phyloP scores from a whole-genome alignment of 192 early-diverging fungal genomes.

The Phlyctochytrium bullatum region DNA sequence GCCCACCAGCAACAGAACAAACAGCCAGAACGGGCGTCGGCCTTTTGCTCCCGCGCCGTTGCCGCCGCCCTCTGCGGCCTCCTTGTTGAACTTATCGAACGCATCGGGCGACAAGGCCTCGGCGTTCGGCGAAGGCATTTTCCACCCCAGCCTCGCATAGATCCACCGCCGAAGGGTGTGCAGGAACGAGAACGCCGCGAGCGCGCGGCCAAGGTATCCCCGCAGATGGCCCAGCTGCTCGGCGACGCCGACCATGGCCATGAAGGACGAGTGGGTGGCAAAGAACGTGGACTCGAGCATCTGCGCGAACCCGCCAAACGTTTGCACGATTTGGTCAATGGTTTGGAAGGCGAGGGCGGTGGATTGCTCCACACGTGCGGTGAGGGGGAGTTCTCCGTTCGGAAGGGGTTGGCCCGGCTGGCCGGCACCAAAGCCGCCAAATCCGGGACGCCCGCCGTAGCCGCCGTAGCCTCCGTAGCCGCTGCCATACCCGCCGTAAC shows the following conservation, averaged over 20 bases:
- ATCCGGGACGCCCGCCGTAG: conserved; percentile 46
- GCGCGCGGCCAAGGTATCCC: conserved; percentile 76
- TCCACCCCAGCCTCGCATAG: conserved; percentile 64
- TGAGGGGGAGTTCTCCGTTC: conserved; percentile 66
- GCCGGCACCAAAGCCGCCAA: conserved; percentile 37
- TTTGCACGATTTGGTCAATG: conserved; percentile 89
- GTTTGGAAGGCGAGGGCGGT: conserved; percentile 90
- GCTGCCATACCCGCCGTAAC: conserved; percentile 55
- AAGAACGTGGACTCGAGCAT: conserved; percentile 98
- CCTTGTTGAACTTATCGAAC: conserved; percentile 79
- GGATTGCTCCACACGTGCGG: conserved; percentile 84
- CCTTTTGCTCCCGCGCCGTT: conserved; percentile 10
- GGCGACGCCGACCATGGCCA: conserved; percentile 97
- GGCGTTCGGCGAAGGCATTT: conserved; percentile 68
- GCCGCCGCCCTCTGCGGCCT: conserved; percentile 29
- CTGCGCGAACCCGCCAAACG: conserved; percentile 95
- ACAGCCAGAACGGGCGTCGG: conserved; percentile 70
- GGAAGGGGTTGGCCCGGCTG: conserved; percentile 47
- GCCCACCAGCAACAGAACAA: conserved; percentile 82
- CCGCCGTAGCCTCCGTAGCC: conserved; percentile 29
- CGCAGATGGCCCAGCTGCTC: conserved; percentile 95
- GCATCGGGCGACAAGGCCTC: conserved; percentile 67
- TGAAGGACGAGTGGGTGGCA: conserved; percentile 68
- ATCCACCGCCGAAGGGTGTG: conserved; percentile 65
- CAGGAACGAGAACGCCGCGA: conserved; percentile 77